phyloP scores from a whole-genome alignment of 768 basidiomycete species.

The Sistotremastrum niveocremeum region DNA sequence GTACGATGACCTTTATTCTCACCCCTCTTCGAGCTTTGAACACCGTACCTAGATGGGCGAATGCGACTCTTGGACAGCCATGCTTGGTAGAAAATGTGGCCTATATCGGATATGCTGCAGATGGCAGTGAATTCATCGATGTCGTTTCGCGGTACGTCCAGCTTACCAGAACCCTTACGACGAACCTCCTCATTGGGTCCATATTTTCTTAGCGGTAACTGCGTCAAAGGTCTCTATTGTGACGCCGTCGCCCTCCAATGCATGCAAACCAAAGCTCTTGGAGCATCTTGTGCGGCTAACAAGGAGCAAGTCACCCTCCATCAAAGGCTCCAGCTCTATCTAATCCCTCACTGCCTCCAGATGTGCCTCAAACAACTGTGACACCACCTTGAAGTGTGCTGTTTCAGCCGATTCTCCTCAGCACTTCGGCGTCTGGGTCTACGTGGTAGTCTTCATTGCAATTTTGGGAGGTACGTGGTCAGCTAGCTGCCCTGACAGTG shows the following conservation, averaged over 20 bases:
- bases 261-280: conserved; percentile 40
- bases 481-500: background rate
- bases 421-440: conserved; percentile 55
- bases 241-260: conserved; percentile 49
- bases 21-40: background rate
- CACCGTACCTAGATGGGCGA: conserved; percentile 49
- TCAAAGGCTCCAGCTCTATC: conserved; percentile 7
- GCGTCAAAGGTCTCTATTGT: conserved; percentile 60
- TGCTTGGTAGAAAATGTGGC: conserved; percentile 71
- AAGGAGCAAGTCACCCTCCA: conserved; percentile 32
- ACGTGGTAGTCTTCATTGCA: conserved; percentile 53
- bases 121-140: conserved; percentile 49
- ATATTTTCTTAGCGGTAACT: conserved; percentile 43
- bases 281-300: conserved; percentile 45
- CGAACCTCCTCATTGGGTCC: background rate
- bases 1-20: conserved; percentile 26
- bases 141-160: conserved; percentile 61
- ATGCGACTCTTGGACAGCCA: conserved; percentile 45
- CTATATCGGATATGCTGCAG: conserved; percentile 53
- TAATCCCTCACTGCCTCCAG: conserved; percentile 21
- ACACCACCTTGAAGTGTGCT: conserved; percentile 48
- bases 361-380: conserved; percentile 68
- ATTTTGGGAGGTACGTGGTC: conserved; percentile 52
- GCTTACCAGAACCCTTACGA: too few relatives aligned
- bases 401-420: conserved; percentile 41